Evolutionary conservation across 23 red algal genomes (phyloP).

Genomic region (Chondrus crispus): DNA sequence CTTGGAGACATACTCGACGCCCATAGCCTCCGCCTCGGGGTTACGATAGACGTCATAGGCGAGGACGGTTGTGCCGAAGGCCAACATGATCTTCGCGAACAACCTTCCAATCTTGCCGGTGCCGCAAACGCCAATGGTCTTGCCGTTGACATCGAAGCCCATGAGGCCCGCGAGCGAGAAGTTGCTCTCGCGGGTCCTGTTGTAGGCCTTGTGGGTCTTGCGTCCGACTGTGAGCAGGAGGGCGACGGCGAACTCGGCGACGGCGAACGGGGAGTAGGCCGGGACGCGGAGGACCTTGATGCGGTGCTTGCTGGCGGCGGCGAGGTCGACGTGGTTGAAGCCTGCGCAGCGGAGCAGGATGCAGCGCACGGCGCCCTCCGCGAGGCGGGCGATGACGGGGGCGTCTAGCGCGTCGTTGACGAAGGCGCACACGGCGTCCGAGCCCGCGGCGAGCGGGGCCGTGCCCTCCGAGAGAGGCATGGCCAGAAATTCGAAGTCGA

Average conservation of each 20-base stretch:
- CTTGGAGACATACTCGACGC: slow-evolving; percentile 52
- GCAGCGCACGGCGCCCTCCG: neutral
- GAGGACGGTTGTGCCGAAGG: slow-evolving; percentile 52
- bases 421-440: slow-evolving; percentile 45
- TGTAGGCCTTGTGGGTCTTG: slow-evolving; percentile 78
- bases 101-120: slow-evolving; percentile 70
- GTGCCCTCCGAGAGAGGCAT: slow-evolving; percentile 32
- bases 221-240: slow-evolving; percentile 52
- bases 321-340: slow-evolving; percentile 79
- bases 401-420: slow-evolving; percentile 50
- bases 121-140: slow-evolving; percentile 64
- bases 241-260: slow-evolving; percentile 76
- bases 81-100: slow-evolving; percentile 61
- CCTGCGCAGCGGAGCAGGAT: slow-evolving; percentile 76
- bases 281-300: slow-evolving; percentile 70
- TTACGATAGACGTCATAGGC: slow-evolving; percentile 49
- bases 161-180: slow-evolving; percentile 64
- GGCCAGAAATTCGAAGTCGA: slow-evolving; percentile 30
- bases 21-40: slow-evolving; percentile 32
- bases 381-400: slow-evolving; percentile 7
- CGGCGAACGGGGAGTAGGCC: slow-evolving; percentile 74
- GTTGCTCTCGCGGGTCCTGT: slow-evolving; percentile 72
- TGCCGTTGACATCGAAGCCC: slow-evolving; percentile 74
- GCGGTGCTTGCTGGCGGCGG: slow-evolving; percentile 28
- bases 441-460: slow-evolving; percentile 33